These are phyloP conservation scores for Acrocalymma vagum DNA, from an alignment of 2,329 filamentous ascomycete species.

Conservation along the genomic window DNA sequence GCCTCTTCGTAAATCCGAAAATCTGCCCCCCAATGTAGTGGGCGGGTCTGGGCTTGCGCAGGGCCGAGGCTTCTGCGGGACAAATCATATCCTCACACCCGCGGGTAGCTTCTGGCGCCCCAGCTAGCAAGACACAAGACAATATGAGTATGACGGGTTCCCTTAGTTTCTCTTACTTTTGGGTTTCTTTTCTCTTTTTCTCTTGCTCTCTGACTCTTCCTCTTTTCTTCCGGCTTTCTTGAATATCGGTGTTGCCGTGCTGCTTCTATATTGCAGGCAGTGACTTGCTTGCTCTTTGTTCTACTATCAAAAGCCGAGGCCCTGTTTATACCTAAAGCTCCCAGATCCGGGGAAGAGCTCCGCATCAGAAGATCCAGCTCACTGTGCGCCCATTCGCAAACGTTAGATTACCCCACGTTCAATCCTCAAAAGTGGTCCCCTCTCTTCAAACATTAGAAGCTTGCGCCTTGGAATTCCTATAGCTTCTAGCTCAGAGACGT, in stretches of 20 bases:
- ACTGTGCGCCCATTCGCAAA: conserved; percentile 4
- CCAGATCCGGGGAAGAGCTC: conserved; percentile 19
- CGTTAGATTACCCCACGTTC: background rate
- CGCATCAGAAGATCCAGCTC: conserved; percentile 13
- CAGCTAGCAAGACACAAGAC: background rate
- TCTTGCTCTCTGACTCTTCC: too few relatives aligned
- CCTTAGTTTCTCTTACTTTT: conserved; percentile 15
- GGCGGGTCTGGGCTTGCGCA: conserved; percentile 32
- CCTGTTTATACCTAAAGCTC: conserved; percentile 23
- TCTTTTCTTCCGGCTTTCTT: conserved; percentile 8
- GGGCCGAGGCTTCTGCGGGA: conserved; percentile 43
- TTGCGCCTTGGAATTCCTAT: conserved; percentile 2
- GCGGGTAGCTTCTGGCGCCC: conserved; percentile 35
- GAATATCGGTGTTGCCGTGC: conserved; percentile 3
- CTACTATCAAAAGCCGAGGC: conserved; percentile 21
- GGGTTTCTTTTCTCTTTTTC: conserved; percentile 9
- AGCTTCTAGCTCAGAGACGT: conserved; percentile 17
- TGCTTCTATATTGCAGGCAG: conserved; percentile 13
- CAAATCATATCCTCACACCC: conserved; percentile 41
- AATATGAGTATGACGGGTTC: conserved; percentile 36
- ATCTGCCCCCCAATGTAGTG: conserved; percentile 10
- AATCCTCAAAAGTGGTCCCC: background rate
- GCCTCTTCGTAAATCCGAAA: conserved; percentile 23
- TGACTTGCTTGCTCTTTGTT: conserved; percentile 27
- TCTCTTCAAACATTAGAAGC: background rate